A percentile compares a stretch with the other conserved stretches of the same genome.
These are phyloP conservation scores for Angophora floribunda DNA, from an alignment of 345 rosid species.

Conservation along the genomic window DNA sequence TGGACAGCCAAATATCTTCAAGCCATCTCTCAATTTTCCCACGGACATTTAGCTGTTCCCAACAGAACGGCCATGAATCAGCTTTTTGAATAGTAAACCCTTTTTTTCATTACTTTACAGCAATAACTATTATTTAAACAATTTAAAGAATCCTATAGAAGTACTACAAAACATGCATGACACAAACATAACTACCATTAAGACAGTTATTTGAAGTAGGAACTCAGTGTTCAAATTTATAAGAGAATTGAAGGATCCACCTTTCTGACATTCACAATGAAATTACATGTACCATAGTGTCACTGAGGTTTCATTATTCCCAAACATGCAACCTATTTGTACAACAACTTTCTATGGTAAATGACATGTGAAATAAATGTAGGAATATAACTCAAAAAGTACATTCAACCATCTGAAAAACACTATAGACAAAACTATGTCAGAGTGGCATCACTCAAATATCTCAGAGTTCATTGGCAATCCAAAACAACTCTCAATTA, in stretches of 20 bases:
- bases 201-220: background rate
- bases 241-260: background rate
- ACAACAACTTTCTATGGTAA: background rate
- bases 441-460: background rate
- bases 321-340: background rate
- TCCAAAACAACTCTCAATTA: background rate
- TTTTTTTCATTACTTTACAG: background rate
- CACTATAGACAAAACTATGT: background rate
- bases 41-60: constrained; percentile 35
- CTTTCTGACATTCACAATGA: background rate
- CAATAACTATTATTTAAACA: background rate
- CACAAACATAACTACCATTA: background rate
- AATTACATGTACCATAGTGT: background rate
- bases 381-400: background rate
- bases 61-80: constrained; percentile 1
- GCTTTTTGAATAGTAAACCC: background rate
- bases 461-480: background rate
- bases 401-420: background rate
- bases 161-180: background rate
- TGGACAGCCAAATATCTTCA: constrained; percentile 80
- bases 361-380: background rate
- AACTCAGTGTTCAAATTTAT: background rate
- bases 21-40: constrained; percentile 73
- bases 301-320: background rate
- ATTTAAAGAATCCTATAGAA: background rate